Conservation (phyloP, 2,329 filamentous ascomycete species). For the Penicillium sp. region DNA sequence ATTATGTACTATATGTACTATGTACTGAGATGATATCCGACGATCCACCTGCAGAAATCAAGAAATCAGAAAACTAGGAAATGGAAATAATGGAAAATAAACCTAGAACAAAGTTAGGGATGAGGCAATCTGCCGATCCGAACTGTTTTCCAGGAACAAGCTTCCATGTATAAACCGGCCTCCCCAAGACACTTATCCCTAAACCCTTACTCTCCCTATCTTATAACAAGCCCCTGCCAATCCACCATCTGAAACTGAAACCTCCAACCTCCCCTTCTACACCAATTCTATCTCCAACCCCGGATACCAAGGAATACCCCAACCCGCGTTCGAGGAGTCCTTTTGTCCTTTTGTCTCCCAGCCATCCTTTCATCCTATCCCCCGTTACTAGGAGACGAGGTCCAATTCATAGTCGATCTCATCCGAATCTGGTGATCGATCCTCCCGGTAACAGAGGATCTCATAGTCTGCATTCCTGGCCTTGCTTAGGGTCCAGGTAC, state of each 20-base stretch:
- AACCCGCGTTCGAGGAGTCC: slow-evolving; percentile 10
- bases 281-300: not conserved
- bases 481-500: slow-evolving; percentile 37
- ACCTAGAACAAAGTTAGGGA: slow-evolving; percentile 6
- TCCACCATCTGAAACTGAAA: slow-evolving; percentile 16
- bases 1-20: too few species aligned
- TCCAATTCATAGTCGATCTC: not conserved
- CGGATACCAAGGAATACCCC: not conserved
- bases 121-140: slow-evolving; percentile 14
- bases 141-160: slow-evolving; percentile 20
- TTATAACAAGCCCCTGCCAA: slow-evolving; percentile 18
- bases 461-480: slow-evolving; percentile 41
- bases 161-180: slow-evolving; percentile 14
- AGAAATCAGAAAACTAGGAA: slow-evolving; percentile 6
- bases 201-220: slow-evolving; percentile 12
- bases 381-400: not conserved
- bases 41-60: not conserved
- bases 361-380: slow-evolving; percentile 7
- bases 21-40: slow-evolving; percentile 2
- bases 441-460: slow-evolving; percentile 34
- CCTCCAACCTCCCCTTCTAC: slow-evolving; percentile 16
- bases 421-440: not conserved
- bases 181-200: slow-evolving; percentile 3
- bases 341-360: slow-evolving; percentile 12
- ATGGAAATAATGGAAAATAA: not conserved